Percentiles rank a stretch among this genome's conserved stretches.
These are phyloP conservation scores for Chlorella vulgaris DNA, from an alignment of 139 green algal genomes.

Conservation along the genomic window DNA sequence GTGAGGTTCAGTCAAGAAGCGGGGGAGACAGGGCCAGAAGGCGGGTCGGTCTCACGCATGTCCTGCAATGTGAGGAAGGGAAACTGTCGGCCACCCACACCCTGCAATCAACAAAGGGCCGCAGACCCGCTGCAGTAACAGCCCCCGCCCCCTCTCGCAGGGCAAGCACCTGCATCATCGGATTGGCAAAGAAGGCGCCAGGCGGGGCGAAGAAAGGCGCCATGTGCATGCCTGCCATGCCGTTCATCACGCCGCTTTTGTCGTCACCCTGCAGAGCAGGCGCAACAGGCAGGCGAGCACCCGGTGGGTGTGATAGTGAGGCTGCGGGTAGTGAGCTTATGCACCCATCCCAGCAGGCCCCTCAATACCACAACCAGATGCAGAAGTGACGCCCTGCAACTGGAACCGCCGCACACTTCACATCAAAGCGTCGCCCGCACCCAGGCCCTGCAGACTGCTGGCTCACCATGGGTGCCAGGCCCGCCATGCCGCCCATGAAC, in stretches of 20 bases:
- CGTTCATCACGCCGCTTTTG: neutral
- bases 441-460: neutral
- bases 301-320: neutral
- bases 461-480: slow-evolving; percentile 6
- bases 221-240: slow-evolving; percentile 12
- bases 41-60: too few species aligned
- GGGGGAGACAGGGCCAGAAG: too few species aligned
- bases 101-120: neutral
- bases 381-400: neutral
- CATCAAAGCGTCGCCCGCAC: neutral
- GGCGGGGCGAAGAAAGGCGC: slow-evolving; percentile 21
- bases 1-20: too few species aligned
- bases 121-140: neutral
- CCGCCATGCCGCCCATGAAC: neutral
- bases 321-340: neutral
- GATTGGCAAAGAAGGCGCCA: neutral
- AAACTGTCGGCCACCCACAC: neutral
- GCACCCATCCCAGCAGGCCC: too few species aligned
- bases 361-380: too few species aligned
- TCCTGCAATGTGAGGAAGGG: too few species aligned
- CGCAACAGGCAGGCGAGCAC: neutral
- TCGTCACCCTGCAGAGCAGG: neutral
- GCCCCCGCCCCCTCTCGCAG: neutral
- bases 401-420: neutral
- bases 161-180: slow-evolving; percentile 15